Evolutionary conservation across 1,139 yeast genomes (phyloP).

Genomic region (Pneumocystis canis): DNA sequence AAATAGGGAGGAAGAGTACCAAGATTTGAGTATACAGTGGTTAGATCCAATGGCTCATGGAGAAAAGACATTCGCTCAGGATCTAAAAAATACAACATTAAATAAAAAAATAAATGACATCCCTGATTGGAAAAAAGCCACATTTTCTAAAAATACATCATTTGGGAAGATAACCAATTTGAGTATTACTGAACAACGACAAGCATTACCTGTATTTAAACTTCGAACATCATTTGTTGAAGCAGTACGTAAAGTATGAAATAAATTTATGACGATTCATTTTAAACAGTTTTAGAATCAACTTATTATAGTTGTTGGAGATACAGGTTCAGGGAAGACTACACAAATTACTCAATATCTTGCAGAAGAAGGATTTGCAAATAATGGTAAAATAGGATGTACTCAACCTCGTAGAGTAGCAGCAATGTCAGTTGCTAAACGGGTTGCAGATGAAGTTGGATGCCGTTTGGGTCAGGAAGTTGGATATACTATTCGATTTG

Average conservation of each 20-base stretch:
- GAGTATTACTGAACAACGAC: constrained; percentile 51
- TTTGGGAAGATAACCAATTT: constrained; percentile 43
- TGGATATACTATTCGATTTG: constrained; percentile 79
- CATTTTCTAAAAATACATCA: constrained; percentile 27
- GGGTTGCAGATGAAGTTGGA: constrained; percentile 75
- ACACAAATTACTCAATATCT: constrained; percentile 82
- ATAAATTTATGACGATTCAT: background rate
- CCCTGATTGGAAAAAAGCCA: constrained; percentile 38
- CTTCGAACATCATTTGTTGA: constrained; percentile 45
- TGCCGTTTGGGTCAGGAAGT: constrained; percentile 62
- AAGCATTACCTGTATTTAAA: constrained; percentile 56
- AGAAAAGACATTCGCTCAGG: constrained; percentile 15
- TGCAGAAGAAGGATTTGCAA: constrained; percentile 57
- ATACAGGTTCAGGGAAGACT: constrained; percentile 95
- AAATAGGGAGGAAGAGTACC: constrained; percentile 15
- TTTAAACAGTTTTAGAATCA: constrained; percentile 38
- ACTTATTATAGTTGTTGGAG: constrained; percentile 75
- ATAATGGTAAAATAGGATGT: constrained; percentile 56
- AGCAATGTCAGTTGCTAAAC: constrained; percentile 78
- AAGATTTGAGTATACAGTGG: constrained; percentile 17
- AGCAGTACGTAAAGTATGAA: constrained; percentile 31
- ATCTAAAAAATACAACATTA: constrained; percentile 18
- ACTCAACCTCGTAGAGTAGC: constrained; percentile 96
- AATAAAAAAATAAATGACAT: constrained; percentile 9
- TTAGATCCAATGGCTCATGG: constrained; percentile 16